Conservation (phyloP, 768 basidiomycete genomes). For the Boletus rubroflammeus region DNA sequence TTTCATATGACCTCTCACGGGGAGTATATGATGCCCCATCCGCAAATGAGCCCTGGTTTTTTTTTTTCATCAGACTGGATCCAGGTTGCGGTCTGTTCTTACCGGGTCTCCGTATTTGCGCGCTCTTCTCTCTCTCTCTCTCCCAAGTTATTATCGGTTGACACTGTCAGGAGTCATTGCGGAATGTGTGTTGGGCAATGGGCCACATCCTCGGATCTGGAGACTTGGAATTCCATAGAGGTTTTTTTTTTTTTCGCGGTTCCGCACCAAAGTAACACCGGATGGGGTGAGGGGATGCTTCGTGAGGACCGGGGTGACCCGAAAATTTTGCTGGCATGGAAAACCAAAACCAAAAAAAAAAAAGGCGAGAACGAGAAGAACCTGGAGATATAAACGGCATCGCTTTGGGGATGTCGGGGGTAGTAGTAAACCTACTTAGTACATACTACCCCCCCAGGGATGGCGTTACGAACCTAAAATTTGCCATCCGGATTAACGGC, state of each 20-base stretch:
- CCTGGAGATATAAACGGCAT: neutral
- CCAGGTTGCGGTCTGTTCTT: constrained; percentile 11
- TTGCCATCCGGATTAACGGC: constrained; percentile 7
- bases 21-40: constrained; percentile 7
- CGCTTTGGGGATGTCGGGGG: neutral
- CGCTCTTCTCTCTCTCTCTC: neutral
- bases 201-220: constrained; percentile 13
- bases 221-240: constrained; percentile 8
- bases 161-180: neutral
- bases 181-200: constrained; percentile 4
- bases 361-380: neutral
- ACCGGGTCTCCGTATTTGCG: constrained; percentile 9
- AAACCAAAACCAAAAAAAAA: neutral
- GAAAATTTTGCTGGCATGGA: neutral
- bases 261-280: constrained; percentile 8
- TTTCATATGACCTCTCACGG: constrained; percentile 23
- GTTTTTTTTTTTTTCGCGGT: constrained; percentile 15
- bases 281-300: neutral
- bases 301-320: constrained; percentile 3
- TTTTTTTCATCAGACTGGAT: constrained; percentile 20
- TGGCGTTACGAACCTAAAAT: constrained; percentile 7
- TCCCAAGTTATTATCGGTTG: neutral
- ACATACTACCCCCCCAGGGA: too few relatives aligned
- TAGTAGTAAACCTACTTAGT: too few relatives aligned
- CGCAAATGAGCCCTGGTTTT: constrained; percentile 6